Conservation (phyloP, 1,284 basidiomycete genomes). For the Rugosomyces carneus region DNA sequence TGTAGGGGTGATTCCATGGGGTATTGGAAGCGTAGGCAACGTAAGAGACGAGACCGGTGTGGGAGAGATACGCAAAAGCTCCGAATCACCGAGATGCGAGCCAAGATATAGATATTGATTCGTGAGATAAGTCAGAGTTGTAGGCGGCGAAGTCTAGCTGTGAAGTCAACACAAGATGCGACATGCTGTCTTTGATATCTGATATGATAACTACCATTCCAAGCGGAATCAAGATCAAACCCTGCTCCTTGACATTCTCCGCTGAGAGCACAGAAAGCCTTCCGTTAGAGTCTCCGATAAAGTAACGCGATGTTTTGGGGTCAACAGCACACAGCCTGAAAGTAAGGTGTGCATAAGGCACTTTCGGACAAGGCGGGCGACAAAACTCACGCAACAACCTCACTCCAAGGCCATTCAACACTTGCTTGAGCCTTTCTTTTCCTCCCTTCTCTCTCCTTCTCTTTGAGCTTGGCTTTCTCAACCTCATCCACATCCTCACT, state of each 20-base stretch:
- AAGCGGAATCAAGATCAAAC: constrained; percentile 59
- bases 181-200: neutral
- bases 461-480: constrained; percentile 56
- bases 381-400: constrained; percentile 50
- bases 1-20: constrained; percentile 37
- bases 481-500: constrained; percentile 34
- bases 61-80: constrained; percentile 58
- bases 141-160: constrained; percentile 67
- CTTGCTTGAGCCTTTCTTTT: constrained; percentile 45
- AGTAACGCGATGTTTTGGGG: constrained; percentile 38
- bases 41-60: constrained; percentile 37
- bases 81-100: constrained; percentile 80
- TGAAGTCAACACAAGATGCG: neutral
- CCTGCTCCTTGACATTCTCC: constrained; percentile 36
- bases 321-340: constrained; percentile 47
- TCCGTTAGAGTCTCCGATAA: constrained; percentile 80
- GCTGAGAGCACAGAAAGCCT: constrained; percentile 62
- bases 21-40: constrained; percentile 45
- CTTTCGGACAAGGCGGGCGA: neutral
- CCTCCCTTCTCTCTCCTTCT: constrained; percentile 47
- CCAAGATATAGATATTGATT: constrained; percentile 74
- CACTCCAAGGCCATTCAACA: constrained; percentile 70
- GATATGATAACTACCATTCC: constrained; percentile 55
- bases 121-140: constrained; percentile 71
- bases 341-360: neutral